A percentile compares a stretch with the other conserved stretches of the same genome.
Evolutionary conservation across 345 rosid genomes (phyloP).

Genomic region (Eucalyptus pauciflora): DNA sequence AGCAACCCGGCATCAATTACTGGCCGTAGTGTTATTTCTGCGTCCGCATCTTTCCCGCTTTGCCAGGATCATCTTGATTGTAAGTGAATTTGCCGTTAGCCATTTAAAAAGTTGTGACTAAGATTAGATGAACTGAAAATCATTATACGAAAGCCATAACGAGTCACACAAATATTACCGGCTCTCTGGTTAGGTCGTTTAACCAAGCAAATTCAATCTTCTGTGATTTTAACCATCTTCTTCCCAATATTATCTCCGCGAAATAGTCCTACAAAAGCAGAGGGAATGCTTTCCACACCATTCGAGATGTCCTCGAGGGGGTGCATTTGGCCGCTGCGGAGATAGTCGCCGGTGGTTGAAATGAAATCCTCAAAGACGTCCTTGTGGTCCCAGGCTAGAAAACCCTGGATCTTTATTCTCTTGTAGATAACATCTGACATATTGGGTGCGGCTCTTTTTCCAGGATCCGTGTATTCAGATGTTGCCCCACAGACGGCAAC

Average conservation of each 20-base stretch:
- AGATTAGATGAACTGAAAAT: neutral
- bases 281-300: constrained; percentile 39
- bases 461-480: constrained; percentile 20
- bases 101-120: neutral
- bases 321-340: constrained; percentile 7
- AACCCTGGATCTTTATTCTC: constrained; percentile 44
- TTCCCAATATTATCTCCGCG: constrained; percentile 10
- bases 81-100: neutral
- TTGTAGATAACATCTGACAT: constrained; percentile 31
- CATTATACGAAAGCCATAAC: neutral
- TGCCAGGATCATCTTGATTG: neutral
- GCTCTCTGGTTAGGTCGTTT: neutral
- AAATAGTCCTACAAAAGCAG: constrained; percentile 29
- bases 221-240: neutral
- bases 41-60: neutral
- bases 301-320: constrained; percentile 26
- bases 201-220: neutral
- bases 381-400: constrained; percentile 20
- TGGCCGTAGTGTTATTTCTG: neutral
- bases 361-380: constrained; percentile 15
- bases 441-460: constrained; percentile 21
- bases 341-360: constrained; percentile 18
- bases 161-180: neutral
- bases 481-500: constrained; percentile 42
- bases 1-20: neutral